Percentiles rank a stretch among this genome's conserved stretches.
Conservation (phyloP, 1,284 basidiomycete species). For the Volvariella surrecta region DNA sequence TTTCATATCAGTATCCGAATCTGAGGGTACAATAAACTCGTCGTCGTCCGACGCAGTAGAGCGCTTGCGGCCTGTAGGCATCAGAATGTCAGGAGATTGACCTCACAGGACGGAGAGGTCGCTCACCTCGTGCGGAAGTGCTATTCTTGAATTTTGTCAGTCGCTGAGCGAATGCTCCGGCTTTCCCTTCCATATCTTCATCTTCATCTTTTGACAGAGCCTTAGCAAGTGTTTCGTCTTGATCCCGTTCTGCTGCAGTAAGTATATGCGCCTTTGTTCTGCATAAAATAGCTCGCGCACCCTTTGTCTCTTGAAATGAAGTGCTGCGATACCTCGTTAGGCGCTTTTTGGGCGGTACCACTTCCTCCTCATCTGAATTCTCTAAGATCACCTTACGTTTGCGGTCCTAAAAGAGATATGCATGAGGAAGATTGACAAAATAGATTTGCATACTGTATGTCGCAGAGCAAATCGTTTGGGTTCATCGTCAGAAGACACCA, state of each 20-base stretch:
- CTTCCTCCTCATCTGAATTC: slow-evolving; percentile 60
- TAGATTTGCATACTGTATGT: background rate
- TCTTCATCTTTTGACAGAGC: slow-evolving; percentile 36
- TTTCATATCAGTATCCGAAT: slow-evolving; percentile 42
- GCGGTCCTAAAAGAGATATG: slow-evolving; percentile 16
- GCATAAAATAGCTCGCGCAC: slow-evolving; percentile 9
- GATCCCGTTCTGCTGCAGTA: slow-evolving; percentile 23
- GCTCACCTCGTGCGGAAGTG: slow-evolving; percentile 43
- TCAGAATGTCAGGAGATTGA: too few species aligned
- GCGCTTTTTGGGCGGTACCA: slow-evolving; percentile 19
- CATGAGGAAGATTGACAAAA: slow-evolving; percentile 11
- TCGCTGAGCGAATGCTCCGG: slow-evolving; percentile 42
- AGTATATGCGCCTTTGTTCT: background rate
- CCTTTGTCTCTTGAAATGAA: slow-evolving; percentile 14
- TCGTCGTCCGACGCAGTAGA: slow-evolving; percentile 40
- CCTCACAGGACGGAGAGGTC: too few species aligned
- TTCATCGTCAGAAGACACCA: slow-evolving; percentile 46
- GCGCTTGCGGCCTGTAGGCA: slow-evolving; percentile 29
- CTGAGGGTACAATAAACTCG: slow-evolving; percentile 58
- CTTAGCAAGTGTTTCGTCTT: slow-evolving; percentile 45
- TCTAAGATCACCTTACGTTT: slow-evolving; percentile 66
- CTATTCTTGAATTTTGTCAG: slow-evolving; percentile 62
- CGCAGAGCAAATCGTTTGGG: slow-evolving; percentile 17
- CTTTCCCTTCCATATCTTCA: slow-evolving; percentile 31
- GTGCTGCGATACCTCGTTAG: slow-evolving; percentile 7